Conservation (phyloP, 108 stramenopile genomes). For the Schizochytrium sp. region DNA sequence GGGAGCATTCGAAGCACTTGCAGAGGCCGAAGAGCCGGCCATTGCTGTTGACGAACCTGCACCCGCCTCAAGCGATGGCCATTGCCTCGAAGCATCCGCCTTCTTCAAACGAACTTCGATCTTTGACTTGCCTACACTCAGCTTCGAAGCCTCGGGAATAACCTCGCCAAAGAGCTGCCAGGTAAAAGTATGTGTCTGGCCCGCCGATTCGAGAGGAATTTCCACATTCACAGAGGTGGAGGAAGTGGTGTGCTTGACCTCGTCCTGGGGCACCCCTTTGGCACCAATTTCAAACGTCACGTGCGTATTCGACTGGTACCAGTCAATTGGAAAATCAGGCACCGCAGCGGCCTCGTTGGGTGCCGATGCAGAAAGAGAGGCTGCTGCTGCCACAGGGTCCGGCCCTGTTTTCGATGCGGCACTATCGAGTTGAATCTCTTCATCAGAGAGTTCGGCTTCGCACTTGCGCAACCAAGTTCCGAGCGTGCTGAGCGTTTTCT, state of each 20-base stretch:
- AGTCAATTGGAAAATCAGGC: slow-evolving; percentile 22
- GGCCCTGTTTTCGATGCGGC: slow-evolving; percentile 13
- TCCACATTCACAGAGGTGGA: slow-evolving; percentile 52
- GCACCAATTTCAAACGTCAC: slow-evolving; percentile 77
- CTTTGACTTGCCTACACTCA: slow-evolving; percentile 64
- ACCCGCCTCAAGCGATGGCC: slow-evolving; percentile 58
- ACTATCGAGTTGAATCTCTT: slow-evolving; percentile 27
- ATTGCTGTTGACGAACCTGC: not conserved
- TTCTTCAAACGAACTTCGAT: slow-evolving; percentile 70
- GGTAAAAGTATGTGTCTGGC: slow-evolving; percentile 62
- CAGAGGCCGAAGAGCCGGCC: not conserved
- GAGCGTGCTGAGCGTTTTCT: not conserved
- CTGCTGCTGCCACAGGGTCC: not conserved
- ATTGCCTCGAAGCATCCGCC: slow-evolving; percentile 49
- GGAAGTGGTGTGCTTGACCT: slow-evolving; percentile 59
- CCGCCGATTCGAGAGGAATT: slow-evolving; percentile 40
- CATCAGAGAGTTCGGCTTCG: slow-evolving; percentile 51
- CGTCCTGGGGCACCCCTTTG: slow-evolving; percentile 47
- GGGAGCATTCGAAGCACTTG: not conserved
- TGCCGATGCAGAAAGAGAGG: not conserved
- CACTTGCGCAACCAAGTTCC: slow-evolving; percentile 46
- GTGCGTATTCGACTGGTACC: slow-evolving; percentile 69
- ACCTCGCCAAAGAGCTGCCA: slow-evolving; percentile 66
- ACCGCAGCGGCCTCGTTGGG: no score
- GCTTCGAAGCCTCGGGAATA: slow-evolving; percentile 49